These are phyloP conservation scores for Xylaria sp. DNA, from an alignment of 2,329 filamentous ascomycete species.

Conservation along the genomic window DNA sequence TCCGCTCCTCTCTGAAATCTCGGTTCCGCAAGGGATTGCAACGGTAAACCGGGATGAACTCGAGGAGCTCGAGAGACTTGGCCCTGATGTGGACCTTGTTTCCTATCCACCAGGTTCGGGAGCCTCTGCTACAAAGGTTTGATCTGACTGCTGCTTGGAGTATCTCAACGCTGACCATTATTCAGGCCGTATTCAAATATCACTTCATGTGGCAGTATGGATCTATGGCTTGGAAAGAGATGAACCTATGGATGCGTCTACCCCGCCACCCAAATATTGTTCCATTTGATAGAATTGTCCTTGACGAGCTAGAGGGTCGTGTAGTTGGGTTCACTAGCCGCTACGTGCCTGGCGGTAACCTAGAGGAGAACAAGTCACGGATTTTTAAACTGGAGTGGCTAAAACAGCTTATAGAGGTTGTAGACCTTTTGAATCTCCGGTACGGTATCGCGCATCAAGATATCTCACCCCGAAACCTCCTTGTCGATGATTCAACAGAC, in stretches of 20 bases:
- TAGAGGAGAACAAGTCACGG: conserved; percentile 45
- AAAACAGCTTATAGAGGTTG: conserved; percentile 49
- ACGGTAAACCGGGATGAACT: conserved; percentile 42
- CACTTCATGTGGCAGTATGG: conserved; percentile 43
- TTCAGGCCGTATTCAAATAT: conserved; percentile 51
- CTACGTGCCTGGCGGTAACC: conserved; percentile 50
- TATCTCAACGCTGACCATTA: conserved; percentile 3
- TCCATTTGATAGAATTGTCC: conserved; percentile 42
- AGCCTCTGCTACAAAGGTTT: conserved; percentile 12
- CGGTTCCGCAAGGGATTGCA: conserved; percentile 35
- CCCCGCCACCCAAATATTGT: conserved; percentile 46
- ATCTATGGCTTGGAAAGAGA: conserved; percentile 24
- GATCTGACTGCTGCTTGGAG: background rate
- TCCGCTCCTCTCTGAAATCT: conserved; percentile 38
- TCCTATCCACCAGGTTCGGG: conserved; percentile 36
- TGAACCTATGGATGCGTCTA: conserved; percentile 50
- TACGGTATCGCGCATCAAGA: conserved; percentile 54
- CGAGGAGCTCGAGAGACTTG: conserved; percentile 47
- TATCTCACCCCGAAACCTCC: conserved; percentile 51
- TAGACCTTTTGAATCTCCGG: conserved; percentile 53
- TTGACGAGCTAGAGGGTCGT: conserved; percentile 44
- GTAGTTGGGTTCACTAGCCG: conserved; percentile 52
- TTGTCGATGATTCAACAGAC: conserved; percentile 50
- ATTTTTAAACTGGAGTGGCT: conserved; percentile 52
- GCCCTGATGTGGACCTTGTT: conserved; percentile 45